phyloP scores from a whole-genome alignment of 371 early-diverging fungal species.

The Mortierella sp. region DNA sequence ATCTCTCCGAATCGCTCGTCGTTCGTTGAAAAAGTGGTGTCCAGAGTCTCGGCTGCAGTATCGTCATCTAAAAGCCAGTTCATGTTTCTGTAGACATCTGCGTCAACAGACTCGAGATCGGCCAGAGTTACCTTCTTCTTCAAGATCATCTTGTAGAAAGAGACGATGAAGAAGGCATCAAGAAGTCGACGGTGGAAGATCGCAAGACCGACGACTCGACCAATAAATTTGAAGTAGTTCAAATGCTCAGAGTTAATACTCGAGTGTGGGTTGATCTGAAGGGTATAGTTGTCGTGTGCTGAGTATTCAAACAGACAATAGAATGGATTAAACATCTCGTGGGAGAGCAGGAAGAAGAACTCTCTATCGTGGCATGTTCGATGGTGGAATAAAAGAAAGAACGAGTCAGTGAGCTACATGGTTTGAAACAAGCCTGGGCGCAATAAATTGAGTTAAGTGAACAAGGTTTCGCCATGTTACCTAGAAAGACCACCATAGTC shows the following conservation, averaged over 20 bases:
- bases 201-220: conserved; percentile 95
- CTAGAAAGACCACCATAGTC: conserved; percentile 98
- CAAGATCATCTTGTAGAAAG: conserved; percentile 97
- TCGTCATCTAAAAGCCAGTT: conserved; percentile 96
- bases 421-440: no score
- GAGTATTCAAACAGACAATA: conserved; percentile 98
- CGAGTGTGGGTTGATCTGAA: conserved; percentile 97
- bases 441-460: no score
- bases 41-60: conserved; percentile 82
- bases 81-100: conserved; percentile 90
- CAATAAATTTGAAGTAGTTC: conserved; percentile 98
- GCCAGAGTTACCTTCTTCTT: conserved; percentile 85
- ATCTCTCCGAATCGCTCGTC: conserved; percentile 95
- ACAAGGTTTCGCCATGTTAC: conserved; percentile 7
- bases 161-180: conserved; percentile 95
- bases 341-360: conserved; percentile 95
- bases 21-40: conserved; percentile 91
- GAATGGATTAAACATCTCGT: conserved; percentile 99
- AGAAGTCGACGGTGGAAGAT: conserved; percentile 97
- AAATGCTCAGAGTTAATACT: conserved; percentile 98
- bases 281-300: conserved; percentile 96
- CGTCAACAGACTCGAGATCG: conserved; percentile 97
- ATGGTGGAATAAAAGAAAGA: no score
- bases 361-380: conserved; percentile 58
- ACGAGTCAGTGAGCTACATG: no score